Evolutionary conservation across 805 yeast genomes (phyloP).

Genomic region (Kluyveromyces dobzhanskii): DNA sequence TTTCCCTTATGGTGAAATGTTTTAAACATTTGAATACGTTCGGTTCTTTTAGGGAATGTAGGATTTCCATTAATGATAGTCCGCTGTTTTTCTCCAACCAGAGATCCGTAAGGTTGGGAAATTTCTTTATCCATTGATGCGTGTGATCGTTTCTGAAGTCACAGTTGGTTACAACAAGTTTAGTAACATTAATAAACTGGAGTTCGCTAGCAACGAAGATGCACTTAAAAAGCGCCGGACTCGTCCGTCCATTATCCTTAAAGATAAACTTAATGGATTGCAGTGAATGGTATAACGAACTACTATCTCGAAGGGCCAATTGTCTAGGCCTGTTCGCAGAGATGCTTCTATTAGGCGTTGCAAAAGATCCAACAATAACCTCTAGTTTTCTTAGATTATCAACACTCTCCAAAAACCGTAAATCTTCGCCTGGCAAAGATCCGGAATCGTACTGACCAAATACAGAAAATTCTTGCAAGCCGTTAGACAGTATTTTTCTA

Average conservation of each 20-base stretch:
- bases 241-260: not conserved
- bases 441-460: constrained; percentile 1
- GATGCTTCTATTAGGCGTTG: too few species aligned
- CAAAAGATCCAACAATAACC: not conserved
- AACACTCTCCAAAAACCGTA: not conserved
- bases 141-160: not conserved
- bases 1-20: constrained; percentile 25
- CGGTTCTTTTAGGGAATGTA: constrained; percentile 10
- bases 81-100: constrained; percentile 26
- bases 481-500: not conserved
- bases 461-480: constrained; percentile 5
- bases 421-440: not conserved
- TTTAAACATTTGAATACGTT: constrained; percentile 13
- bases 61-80: constrained; percentile 13
- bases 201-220: not conserved
- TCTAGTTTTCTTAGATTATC: constrained; percentile 5
- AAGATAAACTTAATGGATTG: not conserved
- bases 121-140: constrained; percentile 19
- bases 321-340: too few species aligned
- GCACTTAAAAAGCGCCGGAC: not conserved
- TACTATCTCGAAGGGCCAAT: too few species aligned
- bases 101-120: constrained; percentile 15
- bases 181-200: not conserved
- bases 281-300: not conserved
- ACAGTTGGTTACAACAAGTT: not conserved